Base-by-base conservation (phyloP, 2,329 filamentous ascomycete genomes). In the Talaromyces atroroseus region DNA sequence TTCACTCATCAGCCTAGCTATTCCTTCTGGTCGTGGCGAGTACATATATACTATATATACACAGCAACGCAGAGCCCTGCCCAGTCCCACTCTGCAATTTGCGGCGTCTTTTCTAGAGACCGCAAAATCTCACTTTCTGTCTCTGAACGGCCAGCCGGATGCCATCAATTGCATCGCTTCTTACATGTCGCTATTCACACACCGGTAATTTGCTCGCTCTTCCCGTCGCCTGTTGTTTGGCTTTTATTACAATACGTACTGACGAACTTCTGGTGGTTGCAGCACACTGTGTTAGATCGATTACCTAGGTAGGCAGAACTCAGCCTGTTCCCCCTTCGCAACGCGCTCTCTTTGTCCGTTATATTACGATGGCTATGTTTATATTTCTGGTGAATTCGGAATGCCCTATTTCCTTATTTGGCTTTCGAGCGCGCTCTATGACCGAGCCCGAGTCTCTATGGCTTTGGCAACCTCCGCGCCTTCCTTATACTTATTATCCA, bases 31-130 rank as follows among this genome's bases (percentile, higher is more conserved):
- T 8, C n/a, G 36, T 18, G 16, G 36, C 36, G n/a, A 40, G 36
- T 18, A 8, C 36, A 18, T 40, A 40, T 40, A 40, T 40, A 29
- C 7, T 2, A 5, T 29, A 18, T 40, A 18, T 6, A 40, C 16
- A 40, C 7, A n/a, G 36, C 11, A 36, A 36, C 32, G 16, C 11
- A 36, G 32, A 14, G 29, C 29, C 5, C 4, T 36, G 42, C n/a
- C 46, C 14, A 34, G 52, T 54, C 52, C 52, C 52, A 49, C 52
- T 42, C 52, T 54, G 26, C 23, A 54, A 42, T 34, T 50, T 54
- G 52, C 52, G 52, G 45, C 44, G 34, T 42, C 46, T 54, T 54
- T 54, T 32, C 52, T 23, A 20, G 18, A 54, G 16, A 21, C 45
- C 52, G 52, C 52, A 54, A 54, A 54, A 48, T 47, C 42, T 38